Evolutionary conservation across 768 basidiomycete genomes (phyloP), one percentile per base, ranked within the genome.

Genomic region (Hygrocybe coccinea): DNA sequence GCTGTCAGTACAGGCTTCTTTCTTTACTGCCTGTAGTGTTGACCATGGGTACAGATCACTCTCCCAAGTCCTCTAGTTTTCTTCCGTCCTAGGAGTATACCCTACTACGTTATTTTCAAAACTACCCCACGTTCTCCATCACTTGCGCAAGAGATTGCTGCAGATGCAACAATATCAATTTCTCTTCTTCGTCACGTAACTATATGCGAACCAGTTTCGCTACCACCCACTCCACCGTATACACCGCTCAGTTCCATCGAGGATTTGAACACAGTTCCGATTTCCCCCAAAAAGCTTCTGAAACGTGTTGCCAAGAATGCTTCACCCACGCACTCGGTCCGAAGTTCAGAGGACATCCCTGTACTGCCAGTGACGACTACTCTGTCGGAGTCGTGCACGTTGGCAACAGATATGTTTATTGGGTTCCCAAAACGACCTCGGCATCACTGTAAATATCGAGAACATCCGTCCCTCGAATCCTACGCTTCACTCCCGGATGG

Each of bases 391-490:
- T 73, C 74, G 33, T 73, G 73, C 17, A 78, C 73, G 2, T 61
- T 85, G 5, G 71, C 77, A 36, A 80, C 73, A 15, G 74, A 77
- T 49, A 74, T 89, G 43, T 79, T 72, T 50, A 78, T 86, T 44
- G 87, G 87, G 1, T 89, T 89, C 60, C 84, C 84, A 15, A 89
- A 87, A 59, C 81, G 85, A 15, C 84, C 85, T 8, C 75, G 80
- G 25, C 72, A 75, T 45, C 72, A 73, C 10, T 68, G 70, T 49
- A 67, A 72, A 29, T 59, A 65, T 37, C 67, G 72, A 41, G 57
- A 65, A 38, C 80, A 81, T 61, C 77, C 79, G 2, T 71, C 79
- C 2, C 57, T 81, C 51, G 76, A 80, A 36, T 69, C 69, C 0
- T 75, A 79, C 41, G 68, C 73, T 7, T 63, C 76, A 15, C 74